These are phyloP conservation scores for Mortierella hygrophila DNA, from an alignment of 192 early-diverging fungal species.

Conservation along the genomic window DNA sequence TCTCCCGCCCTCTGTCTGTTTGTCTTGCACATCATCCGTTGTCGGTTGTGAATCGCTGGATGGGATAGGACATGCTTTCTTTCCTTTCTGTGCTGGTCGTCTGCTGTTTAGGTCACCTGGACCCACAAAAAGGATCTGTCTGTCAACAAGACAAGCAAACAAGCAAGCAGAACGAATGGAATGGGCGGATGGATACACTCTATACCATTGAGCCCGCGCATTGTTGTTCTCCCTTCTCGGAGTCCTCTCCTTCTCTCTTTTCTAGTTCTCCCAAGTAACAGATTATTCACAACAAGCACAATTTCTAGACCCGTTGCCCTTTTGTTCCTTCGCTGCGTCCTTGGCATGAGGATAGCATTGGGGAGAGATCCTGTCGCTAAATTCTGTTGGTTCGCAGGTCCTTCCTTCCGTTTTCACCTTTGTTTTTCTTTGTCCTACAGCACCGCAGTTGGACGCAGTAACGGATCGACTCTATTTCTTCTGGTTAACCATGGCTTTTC, in stretches of 20 bases:
- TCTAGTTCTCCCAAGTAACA: no score
- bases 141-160: not conserved
- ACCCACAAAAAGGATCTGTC: not conserved
- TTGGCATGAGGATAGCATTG: not conserved
- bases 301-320: not conserved
- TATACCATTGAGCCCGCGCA: not conserved
- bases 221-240: not conserved
- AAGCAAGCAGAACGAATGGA: not conserved
- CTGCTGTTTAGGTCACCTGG: conserved; percentile 7
- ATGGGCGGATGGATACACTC: no score
- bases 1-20: not conserved
- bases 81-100: not conserved
- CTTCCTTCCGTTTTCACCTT: no score
- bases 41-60: not conserved
- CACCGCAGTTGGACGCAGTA: conserved; percentile 1
- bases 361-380: not conserved
- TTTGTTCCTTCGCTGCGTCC: not conserved
- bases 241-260: not conserved
- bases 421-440: conserved; percentile 1
- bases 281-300: no score
- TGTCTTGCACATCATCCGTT: not conserved
- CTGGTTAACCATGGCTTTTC: not conserved
- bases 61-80: not conserved
- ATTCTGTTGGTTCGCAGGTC: not conserved
- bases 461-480: not conserved